Evolutionary conservation across 495 filamentous ascomycete genomes (phyloP).

Genomic region (Staphylotrichum tortipilum): DNA sequence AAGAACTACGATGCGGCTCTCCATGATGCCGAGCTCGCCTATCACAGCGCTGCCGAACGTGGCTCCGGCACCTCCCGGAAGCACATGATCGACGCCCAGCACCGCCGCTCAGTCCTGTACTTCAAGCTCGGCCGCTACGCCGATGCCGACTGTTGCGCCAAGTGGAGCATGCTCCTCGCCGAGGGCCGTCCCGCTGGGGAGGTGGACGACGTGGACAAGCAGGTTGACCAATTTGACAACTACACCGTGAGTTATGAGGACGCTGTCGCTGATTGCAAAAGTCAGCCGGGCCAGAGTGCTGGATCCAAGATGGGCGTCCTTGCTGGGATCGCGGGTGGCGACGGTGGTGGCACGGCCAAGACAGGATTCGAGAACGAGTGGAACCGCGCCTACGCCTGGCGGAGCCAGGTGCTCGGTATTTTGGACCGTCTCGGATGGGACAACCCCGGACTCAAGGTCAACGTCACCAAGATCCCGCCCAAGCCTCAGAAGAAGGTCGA

Average conservation of each 20-base stretch:
- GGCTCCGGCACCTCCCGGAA: constrained; percentile 56
- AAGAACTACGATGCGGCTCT: constrained; percentile 51
- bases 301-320: neutral
- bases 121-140: constrained; percentile 63
- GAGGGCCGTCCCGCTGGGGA: constrained; percentile 37
- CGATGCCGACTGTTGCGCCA: constrained; percentile 67
- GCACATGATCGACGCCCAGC: constrained; percentile 69
- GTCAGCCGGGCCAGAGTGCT: constrained; percentile 21
- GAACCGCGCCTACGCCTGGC: constrained; percentile 33
- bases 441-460: constrained; percentile 49
- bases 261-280: constrained; percentile 15
- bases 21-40: constrained; percentile 69
- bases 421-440: constrained; percentile 58
- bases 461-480: constrained; percentile 56
- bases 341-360: neutral
- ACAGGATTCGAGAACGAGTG: constrained; percentile 23
- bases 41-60: constrained; percentile 59
- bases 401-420: constrained; percentile 33
- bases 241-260: constrained; percentile 29
- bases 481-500: constrained; percentile 26
- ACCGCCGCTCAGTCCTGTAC: constrained; percentile 68
- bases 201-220: constrained; percentile 32
- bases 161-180: constrained; percentile 49
- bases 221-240: constrained; percentile 31
- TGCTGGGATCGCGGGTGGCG: neutral